Evolutionary conservation across 2,329 filamentous ascomycete genomes (phyloP).

Genomic region (Sphaerulina populicola): DNA sequence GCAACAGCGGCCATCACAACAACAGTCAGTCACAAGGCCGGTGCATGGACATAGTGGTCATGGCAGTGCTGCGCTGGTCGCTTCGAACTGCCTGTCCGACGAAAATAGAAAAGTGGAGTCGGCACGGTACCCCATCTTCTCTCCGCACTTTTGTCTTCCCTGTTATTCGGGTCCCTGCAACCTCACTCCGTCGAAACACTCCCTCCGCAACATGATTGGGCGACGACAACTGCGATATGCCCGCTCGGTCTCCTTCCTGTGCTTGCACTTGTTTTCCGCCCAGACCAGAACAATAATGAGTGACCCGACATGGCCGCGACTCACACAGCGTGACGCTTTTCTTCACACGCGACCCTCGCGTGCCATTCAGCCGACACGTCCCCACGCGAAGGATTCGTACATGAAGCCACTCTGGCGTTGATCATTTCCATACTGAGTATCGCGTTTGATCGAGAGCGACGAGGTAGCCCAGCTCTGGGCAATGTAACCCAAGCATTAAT

Average conservation of each 20-base stretch:
- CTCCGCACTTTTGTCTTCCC: not conserved
- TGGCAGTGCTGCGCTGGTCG: too few species aligned
- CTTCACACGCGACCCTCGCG: constrained; percentile 6
- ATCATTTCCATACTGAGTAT: constrained; percentile 10
- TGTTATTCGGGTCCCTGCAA: not conserved
- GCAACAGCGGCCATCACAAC: too few species aligned
- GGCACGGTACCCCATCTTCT: not conserved
- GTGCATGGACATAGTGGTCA: too few species aligned
- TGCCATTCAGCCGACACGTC: constrained; percentile 8
- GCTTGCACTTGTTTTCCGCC: not conserved
- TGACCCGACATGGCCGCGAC: not conserved
- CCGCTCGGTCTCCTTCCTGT: not conserved
- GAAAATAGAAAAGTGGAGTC: not conserved
- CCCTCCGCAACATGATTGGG: not conserved
- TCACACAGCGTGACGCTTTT: not conserved
- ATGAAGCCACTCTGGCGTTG: constrained; percentile 8
- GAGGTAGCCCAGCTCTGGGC: not conserved
- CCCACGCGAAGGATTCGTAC: not conserved
- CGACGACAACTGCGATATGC: not conserved
- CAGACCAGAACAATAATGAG: not conserved
- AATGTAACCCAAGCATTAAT: not conserved
- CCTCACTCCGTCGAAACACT: not conserved
- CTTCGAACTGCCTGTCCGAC: not conserved
- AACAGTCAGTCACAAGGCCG: too few species aligned
- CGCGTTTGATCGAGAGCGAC: not conserved